Evolutionary conservation across 2,329 filamentous ascomycete species (phyloP).

Genomic region (Pseudogymnoascus sp.): DNA sequence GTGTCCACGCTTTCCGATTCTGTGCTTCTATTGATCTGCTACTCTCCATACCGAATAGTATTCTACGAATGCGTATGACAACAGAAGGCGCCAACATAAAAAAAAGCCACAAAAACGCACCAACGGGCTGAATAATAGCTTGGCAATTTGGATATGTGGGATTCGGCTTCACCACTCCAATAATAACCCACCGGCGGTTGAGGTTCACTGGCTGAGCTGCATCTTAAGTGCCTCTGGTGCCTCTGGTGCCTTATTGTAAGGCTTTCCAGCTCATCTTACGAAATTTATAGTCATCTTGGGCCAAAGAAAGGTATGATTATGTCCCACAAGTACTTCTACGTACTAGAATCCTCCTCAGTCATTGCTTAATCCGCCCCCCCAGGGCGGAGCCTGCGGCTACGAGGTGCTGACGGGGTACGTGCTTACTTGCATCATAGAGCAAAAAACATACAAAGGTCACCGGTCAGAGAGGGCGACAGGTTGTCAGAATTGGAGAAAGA

Average conservation of each 20-base stretch:
- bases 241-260: neutral
- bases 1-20: neutral
- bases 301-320: neutral
- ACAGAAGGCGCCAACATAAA: neutral
- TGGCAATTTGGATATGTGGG: neutral
- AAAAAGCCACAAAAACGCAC: conserved; percentile 2
- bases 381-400: neutral
- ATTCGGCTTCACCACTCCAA: neutral
- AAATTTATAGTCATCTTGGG: neutral
- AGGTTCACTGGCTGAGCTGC: neutral
- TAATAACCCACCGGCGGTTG: neutral
- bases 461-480: neutral
- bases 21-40: conserved; percentile 2
- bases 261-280: neutral
- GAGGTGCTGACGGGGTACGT: neutral
- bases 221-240: neutral
- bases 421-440: neutral
- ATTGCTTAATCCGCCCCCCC: neutral
- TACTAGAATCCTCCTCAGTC: neutral
- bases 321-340: neutral
- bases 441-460: neutral
- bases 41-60: neutral
- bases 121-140: neutral
- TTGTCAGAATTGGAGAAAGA: neutral
- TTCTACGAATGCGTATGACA: neutral